Percentiles rank a stretch among this genome's conserved stretches.
phyloP scores from a whole-genome alignment of 179 eudicot species.

The Nepenthes alata region DNA sequence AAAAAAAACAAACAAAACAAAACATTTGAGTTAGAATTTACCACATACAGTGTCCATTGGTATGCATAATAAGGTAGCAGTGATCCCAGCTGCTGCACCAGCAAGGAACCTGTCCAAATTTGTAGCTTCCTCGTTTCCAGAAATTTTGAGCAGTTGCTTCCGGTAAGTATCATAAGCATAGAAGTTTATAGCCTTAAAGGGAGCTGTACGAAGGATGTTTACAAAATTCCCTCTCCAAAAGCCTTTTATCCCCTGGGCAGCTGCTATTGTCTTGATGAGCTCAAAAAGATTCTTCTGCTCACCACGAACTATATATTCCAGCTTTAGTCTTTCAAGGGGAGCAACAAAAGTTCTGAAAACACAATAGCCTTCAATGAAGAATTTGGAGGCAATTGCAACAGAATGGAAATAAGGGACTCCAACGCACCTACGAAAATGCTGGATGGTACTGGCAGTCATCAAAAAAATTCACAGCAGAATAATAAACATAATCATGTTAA shows the following conservation, averaged over 20 bases:
- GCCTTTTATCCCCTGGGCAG: constrained; percentile 81
- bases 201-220: constrained; percentile 90
- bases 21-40: background rate
- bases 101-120: constrained; percentile 87
- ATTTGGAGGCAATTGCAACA: constrained; percentile 4
- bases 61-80: constrained; percentile 87
- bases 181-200: constrained; percentile 86
- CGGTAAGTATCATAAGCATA: constrained; percentile 84
- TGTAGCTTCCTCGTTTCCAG: constrained; percentile 73
- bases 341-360: constrained; percentile 82
- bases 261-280: constrained; percentile 54
- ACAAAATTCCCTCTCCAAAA: constrained; percentile 99
- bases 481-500: too few relatives aligned
- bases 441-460: too few relatives aligned
- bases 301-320: constrained; percentile 91
- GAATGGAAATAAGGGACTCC: background rate
- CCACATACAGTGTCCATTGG: constrained; percentile 93
- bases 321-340: constrained; percentile 88
- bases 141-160: constrained; percentile 46
- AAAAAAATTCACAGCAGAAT: too few relatives aligned
- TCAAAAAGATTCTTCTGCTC: constrained; percentile 64
- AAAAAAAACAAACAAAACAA: too few relatives aligned
- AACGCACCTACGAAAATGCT: too few relatives aligned
- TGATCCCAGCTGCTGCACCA: constrained; percentile 93
- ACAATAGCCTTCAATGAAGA: constrained; percentile 8